Conservation (phyloP, 257 asterid genomes). For the Solanum dulcamara region DNA sequence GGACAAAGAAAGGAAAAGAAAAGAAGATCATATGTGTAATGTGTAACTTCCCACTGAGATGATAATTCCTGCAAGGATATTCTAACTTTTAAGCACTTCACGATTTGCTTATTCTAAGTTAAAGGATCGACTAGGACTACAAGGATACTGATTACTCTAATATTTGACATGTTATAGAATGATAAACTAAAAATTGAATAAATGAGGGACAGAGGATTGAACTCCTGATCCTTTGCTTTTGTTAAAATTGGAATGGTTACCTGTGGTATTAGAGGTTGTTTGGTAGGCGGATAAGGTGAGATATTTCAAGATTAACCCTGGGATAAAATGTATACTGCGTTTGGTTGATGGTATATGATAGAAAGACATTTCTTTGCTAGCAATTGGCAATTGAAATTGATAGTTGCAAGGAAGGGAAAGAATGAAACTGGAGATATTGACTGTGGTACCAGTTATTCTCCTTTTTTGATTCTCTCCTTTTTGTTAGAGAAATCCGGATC, state of each 20-base stretch:
- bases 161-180: not conserved
- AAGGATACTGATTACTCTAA: not conserved
- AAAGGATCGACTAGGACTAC: not conserved
- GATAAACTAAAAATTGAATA: not conserved
- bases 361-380: not conserved
- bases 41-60: not conserved
- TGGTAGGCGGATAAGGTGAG: not conserved
- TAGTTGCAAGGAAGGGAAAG: not conserved
- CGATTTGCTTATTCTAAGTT: not conserved
- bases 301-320: not conserved
- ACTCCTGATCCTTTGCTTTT: not conserved
- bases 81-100: not conserved
- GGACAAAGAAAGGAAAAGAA: not conserved
- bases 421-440: not conserved
- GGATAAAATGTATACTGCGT: too few species aligned
- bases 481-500: not conserved
- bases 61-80: not conserved
- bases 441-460: not conserved
- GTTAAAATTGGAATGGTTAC: not conserved
- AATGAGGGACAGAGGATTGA: not conserved
- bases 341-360: not conserved
- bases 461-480: not conserved
- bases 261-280: not conserved
- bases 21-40: not conserved
- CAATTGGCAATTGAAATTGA: not conserved